Evolutionary conservation across 495 filamentous ascomycete species (phyloP).

Genomic region (Penicillium tannophilum): DNA sequence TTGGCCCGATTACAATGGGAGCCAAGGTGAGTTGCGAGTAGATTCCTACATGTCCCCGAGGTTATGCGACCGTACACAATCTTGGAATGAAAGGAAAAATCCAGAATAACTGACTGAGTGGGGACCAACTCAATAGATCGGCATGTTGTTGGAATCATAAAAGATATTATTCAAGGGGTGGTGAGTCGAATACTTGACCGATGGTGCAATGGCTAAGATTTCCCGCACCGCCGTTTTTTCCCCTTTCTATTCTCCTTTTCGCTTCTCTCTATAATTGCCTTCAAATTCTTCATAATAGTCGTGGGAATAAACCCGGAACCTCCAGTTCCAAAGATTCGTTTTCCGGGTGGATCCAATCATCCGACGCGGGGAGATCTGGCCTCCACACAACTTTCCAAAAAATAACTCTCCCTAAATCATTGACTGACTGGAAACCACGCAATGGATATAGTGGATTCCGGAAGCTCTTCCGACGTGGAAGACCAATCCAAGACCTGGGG

Average conservation of each 20-base stretch:
- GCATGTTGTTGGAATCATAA: constrained; percentile 24
- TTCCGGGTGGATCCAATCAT: constrained; percentile 11
- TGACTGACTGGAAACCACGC: constrained; percentile 23
- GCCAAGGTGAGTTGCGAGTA: constrained; percentile 33
- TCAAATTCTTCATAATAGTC: neutral
- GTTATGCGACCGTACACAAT: constrained; percentile 19
- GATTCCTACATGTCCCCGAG: neutral
- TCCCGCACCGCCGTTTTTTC: constrained; percentile 26
- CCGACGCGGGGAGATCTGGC: constrained; percentile 6
- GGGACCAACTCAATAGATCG: constrained; percentile 11
- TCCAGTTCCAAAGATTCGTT: neutral
- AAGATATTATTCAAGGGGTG: constrained; percentile 26
- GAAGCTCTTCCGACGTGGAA: constrained; percentile 41
- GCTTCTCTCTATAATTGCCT: neutral
- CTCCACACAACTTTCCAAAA: constrained; percentile 13
- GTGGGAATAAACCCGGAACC: neutral
- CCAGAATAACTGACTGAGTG: neutral
- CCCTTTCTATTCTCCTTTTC: constrained; percentile 13
- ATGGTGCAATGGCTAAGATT: constrained; percentile 31
- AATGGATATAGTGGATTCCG: constrained; percentile 47
- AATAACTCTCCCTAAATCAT: constrained; percentile 8
- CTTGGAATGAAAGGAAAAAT: neutral
- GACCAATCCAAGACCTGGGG: constrained; percentile 44
- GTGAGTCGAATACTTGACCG: constrained; percentile 35
- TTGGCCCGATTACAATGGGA: constrained; percentile 42